Evolutionary conservation across 495 filamentous ascomycete species (phyloP).

Genomic region (Aspergillus saccharolyticus): DNA sequence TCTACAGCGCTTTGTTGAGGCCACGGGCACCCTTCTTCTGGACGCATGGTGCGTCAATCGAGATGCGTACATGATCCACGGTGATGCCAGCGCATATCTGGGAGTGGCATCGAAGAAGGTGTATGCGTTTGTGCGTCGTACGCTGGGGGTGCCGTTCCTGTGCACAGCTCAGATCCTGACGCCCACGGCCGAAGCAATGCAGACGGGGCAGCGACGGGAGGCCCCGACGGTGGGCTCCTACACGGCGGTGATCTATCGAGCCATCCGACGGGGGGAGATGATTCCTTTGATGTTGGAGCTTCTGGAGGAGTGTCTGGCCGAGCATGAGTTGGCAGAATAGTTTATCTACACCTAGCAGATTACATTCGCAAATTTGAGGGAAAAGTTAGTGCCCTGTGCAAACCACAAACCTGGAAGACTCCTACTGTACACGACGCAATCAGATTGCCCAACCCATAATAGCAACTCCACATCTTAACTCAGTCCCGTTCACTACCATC

Average conservation of each 20-base stretch:
- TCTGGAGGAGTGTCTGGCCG: neutral
- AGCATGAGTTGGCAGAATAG: neutral
- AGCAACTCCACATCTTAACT: too few relatives aligned
- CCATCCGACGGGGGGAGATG: constrained; percentile 1
- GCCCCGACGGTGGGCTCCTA: neutral
- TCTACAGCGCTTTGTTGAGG: neutral
- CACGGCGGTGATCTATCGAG: neutral
- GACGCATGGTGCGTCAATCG: constrained; percentile 1
- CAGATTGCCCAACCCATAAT: too few relatives aligned
- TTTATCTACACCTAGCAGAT: too few relatives aligned
- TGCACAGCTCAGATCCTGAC: neutral
- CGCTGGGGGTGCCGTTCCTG: constrained; percentile 1
- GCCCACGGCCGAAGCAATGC: neutral
- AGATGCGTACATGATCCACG: neutral
- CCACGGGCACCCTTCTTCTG: neutral
- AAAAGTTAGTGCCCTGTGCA: too few relatives aligned
- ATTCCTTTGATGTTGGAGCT: neutral
- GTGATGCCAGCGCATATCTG: neutral
- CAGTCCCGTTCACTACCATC: too few relatives aligned
- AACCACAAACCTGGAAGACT: too few relatives aligned
- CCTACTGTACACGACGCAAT: too few relatives aligned
- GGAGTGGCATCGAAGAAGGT: neutral
- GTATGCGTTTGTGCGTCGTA: neutral
- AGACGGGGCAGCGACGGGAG: neutral
- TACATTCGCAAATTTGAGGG: too few relatives aligned